phyloP scores from a whole-genome alignment of 306 rosid species.

The Hippophae gyantsensis region DNA sequence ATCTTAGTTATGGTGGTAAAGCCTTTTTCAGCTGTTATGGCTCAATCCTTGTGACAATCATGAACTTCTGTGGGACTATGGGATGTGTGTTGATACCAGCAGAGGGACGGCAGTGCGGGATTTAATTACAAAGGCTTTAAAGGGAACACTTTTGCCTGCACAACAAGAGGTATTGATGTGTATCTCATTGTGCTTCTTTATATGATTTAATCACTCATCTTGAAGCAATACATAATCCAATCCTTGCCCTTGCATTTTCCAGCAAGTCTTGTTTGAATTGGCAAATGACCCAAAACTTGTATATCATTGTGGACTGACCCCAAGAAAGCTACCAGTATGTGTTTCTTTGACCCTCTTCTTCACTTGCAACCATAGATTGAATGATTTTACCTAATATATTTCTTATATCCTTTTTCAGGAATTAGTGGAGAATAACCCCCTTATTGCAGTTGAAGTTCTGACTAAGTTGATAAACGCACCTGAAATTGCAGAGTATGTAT shows the following conservation, averaged over 20 bases:
- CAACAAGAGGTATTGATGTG: constrained; percentile 72
- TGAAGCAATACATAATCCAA: constrained; percentile 24
- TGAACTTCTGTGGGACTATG: constrained; percentile 92
- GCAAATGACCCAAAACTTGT: constrained; percentile 80
- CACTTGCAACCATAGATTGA: constrained; percentile 10
- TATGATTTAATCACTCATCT: neutral
- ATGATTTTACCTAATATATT: constrained; percentile 8
- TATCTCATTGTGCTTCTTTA: neutral
- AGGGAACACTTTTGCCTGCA: constrained; percentile 80
- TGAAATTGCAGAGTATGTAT: constrained; percentile 75
- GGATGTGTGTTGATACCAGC: constrained; percentile 91
- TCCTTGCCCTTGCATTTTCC: constrained; percentile 27
- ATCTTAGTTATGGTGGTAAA: constrained; percentile 27
- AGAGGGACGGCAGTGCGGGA: constrained; percentile 94
- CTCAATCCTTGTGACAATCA: constrained; percentile 76
- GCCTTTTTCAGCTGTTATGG: constrained; percentile 85
- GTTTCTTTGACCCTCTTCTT: constrained; percentile 14
- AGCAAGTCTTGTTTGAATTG: constrained; percentile 82
- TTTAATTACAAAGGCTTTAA: constrained; percentile 79
- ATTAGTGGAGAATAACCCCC: constrained; percentile 91
- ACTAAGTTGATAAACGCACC: constrained; percentile 83
- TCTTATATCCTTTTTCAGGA: constrained; percentile 46
- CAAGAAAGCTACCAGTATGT: constrained; percentile 87
- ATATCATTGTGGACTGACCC: constrained; percentile 92
- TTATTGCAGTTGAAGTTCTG: constrained; percentile 90